A percentile compares a stretch with the other conserved stretches of the same genome.
These are phyloP conservation scores for Picocystis sp. DNA, from an alignment of 163 green algal species.

Conservation along the genomic window DNA sequence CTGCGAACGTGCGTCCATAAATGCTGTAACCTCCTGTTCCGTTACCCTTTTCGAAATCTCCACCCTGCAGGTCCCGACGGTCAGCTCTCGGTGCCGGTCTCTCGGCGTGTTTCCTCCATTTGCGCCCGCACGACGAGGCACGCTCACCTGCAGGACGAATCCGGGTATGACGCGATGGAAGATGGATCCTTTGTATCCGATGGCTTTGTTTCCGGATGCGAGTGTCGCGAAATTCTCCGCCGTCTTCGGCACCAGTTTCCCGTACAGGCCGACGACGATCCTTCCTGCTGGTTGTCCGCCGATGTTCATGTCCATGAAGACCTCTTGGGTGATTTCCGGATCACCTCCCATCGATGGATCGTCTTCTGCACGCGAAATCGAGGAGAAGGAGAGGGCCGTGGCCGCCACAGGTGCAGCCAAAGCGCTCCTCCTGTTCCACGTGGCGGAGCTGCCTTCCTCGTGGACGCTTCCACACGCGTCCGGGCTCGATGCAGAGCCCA, in stretches of 20 bases:
- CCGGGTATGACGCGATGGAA: constrained; percentile 18
- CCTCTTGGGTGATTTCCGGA: constrained; percentile 8
- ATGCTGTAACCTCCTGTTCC: constrained; percentile 82
- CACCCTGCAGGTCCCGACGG: constrained; percentile 40
- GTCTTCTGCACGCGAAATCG: no score
- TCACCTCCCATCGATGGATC: no score
- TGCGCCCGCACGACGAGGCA: neutral
- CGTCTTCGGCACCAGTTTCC: constrained; percentile 81
- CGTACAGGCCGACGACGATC: constrained; percentile 55
- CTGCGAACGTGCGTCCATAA: constrained; percentile 41
- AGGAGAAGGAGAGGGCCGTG: no score
- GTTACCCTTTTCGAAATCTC: constrained; percentile 73
- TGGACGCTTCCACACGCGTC: no score
- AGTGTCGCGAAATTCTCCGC: constrained; percentile 76
- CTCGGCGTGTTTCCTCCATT: neutral
- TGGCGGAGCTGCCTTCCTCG: no score
- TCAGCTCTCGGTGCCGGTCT: neutral
- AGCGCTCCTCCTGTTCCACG: no score
- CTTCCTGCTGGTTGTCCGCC: constrained; percentile 31
- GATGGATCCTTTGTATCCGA: constrained; percentile 12
- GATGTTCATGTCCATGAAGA: constrained; percentile 35
- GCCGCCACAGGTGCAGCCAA: no score
- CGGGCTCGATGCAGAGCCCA: no score
- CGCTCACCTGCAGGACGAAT: constrained; percentile 2
- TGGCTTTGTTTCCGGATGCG: constrained; percentile 42